Evolutionary conservation across 2,329 filamentous ascomycete species (phyloP), one percentile per base, ranked within the genome.

Genomic region (Botrytis pseudocinerea): DNA sequence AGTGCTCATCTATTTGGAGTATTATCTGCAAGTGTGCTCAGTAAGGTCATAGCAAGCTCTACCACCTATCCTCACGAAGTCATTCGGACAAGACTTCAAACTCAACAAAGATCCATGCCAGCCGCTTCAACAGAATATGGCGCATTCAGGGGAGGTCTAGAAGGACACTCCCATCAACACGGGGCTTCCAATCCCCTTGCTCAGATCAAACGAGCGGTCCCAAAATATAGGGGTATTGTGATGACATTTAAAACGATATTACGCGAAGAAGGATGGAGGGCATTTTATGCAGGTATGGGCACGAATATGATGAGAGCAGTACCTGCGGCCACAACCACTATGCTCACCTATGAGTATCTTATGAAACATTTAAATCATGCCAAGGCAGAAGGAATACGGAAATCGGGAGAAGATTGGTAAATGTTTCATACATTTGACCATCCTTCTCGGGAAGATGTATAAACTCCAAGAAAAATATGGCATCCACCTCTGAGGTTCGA

Each of bases 31-130:
- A 97, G 95, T 20, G 94, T 98, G 75, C 83, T 99, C 69, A 97
- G 94, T 84, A 99, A 99, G 83, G 89, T 98, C 66, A 91, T 96
- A 79, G 96, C 96, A 48, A 98, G 95, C 81, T 96, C 93, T 66
- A 93, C 95, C 14, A 99, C 96, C 28, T 99, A 99, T 81, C 96
- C 96, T 1, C 96, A 99, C 81, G 96, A 99, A 83, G 96, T 99
- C 28, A 91, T 99, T 69, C 91, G 96, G 62, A 99, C 96, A 68
- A 88, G 96, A 74, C 85, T 99, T 73, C 96, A 99, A 83, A 99
- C 96, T 1, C 96, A 99, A 82, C 91, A 96, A 79, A 88, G 94
- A 75, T 90, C 91, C 7, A 84, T 88, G 35, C 86, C 87, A 1
- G 86, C 87, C 12, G 83, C 85, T 57, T 78, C 76, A 16, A 74